Conservation (phyloP, 2,329 filamentous ascomycete species). For the Beauveria asiatica region DNA sequence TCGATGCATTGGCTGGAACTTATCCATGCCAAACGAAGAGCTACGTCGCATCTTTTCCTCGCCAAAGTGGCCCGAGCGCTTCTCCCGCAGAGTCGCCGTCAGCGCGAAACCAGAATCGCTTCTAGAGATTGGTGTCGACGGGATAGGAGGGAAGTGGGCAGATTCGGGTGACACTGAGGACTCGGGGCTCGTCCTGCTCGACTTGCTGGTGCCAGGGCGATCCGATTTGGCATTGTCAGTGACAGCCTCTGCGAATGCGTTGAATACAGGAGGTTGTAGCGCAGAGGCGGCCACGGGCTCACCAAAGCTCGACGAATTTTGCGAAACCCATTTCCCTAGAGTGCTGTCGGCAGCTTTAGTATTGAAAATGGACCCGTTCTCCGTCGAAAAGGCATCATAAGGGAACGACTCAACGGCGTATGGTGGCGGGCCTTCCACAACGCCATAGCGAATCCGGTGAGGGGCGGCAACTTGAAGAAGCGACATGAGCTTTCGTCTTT, state of each 20-base stretch:
- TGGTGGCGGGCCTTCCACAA: slow-evolving; percentile 78
- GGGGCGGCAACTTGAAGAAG: slow-evolving; percentile 84
- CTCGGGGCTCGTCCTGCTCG: slow-evolving; percentile 52
- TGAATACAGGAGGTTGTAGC: slow-evolving; percentile 66
- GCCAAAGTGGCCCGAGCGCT: slow-evolving; percentile 84
- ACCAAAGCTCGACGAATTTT: slow-evolving; percentile 84
- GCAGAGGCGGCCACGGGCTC: slow-evolving; percentile 43
- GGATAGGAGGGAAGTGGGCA: slow-evolving; percentile 65
- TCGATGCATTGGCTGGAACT: slow-evolving; percentile 56
- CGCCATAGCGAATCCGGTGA: slow-evolving; percentile 78
- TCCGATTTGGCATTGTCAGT: slow-evolving; percentile 59
- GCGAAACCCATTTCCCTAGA: slow-evolving; percentile 75
- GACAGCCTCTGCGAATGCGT: slow-evolving; percentile 76
- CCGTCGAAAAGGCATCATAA: slow-evolving; percentile 80
- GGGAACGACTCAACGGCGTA: slow-evolving; percentile 93
- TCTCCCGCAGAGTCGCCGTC: slow-evolving; percentile 80
- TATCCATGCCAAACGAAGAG: slow-evolving; percentile 83
- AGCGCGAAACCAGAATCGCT: slow-evolving; percentile 88
- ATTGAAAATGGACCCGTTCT: slow-evolving; percentile 73
- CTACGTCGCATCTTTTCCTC: slow-evolving; percentile 75
- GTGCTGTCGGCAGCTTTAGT: slow-evolving; percentile 61
- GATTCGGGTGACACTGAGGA: slow-evolving; percentile 69
- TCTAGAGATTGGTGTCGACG: slow-evolving; percentile 71
- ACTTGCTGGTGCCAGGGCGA: slow-evolving; percentile 67
- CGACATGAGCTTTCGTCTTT: slow-evolving; percentile 80